Conservation (phyloP, 352 stramenopile species). For the Pythium phragmiticola region DNA sequence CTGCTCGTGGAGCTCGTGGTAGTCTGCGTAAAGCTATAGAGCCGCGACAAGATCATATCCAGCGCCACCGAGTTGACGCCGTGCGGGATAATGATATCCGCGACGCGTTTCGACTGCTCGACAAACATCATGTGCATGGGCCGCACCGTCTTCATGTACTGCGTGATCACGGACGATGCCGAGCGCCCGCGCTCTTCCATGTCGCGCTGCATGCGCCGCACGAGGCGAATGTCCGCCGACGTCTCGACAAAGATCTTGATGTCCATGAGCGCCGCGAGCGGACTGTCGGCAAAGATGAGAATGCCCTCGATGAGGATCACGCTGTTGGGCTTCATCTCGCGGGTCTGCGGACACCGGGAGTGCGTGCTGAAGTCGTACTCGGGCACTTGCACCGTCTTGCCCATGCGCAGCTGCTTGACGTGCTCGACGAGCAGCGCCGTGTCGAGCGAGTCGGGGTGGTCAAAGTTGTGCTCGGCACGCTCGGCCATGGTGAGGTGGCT, state of each 20-base stretch:
- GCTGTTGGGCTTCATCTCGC: conserved; percentile 82
- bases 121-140: conserved; percentile 99
- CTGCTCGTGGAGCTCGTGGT: conserved; percentile 46
- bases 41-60: conserved; percentile 92
- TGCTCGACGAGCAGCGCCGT: conserved; percentile 93
- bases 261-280: conserved; percentile 92
- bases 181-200: conserved; percentile 93
- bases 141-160: conserved; percentile 97
- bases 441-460: conserved; percentile 96
- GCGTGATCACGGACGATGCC: conserved; percentile 93
- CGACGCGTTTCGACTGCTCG: conserved; percentile 94
- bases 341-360: conserved; percentile 75
- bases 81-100: conserved; percentile 95
- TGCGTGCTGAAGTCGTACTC: conserved; percentile 96
- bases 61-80: conserved; percentile 93
- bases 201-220: conserved; percentile 92
- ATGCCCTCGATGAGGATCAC: conserved; percentile 97
- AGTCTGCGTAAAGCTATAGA: conserved; percentile 73
- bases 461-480: conserved; percentile 94
- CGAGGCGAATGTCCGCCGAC: conserved; percentile 92
- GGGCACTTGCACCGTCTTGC: conserved; percentile 89
- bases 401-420: conserved; percentile 81
- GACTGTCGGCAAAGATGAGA: conserved; percentile 92
- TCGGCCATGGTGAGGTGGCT: conserved; percentile 86
- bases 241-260: conserved; percentile 98